phyloP scores from a whole-genome alignment of 306 rosid genomes.

The Medicago ruthenica region DNA sequence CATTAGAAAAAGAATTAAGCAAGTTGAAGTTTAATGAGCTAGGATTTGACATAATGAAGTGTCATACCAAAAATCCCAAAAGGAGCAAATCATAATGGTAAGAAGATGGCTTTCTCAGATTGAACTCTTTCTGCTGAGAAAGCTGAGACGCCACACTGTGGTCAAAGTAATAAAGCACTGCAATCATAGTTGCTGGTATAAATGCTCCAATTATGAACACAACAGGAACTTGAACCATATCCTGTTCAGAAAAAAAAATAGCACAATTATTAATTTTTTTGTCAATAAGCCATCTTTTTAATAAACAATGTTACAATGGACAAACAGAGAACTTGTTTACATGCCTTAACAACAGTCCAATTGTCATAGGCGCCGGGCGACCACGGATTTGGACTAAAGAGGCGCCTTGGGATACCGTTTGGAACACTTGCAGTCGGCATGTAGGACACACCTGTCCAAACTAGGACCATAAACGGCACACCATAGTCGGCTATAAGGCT shows the following conservation, averaged over 20 bases:
- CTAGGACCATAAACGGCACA: conserved; percentile 92
- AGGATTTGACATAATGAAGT: conserved; percentile 5
- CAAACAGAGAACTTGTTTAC: conserved; percentile 33
- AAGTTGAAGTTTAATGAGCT: background rate
- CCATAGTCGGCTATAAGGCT: conserved; percentile 96
- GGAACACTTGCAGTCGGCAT: conserved; percentile 80
- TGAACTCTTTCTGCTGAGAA: conserved; percentile 94
- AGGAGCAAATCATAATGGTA: conserved; percentile 96
- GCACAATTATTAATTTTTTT: background rate
- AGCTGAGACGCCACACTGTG: conserved; percentile 99
- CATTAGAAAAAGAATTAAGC: background rate
- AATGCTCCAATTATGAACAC: conserved; percentile 89
- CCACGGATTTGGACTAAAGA: conserved; percentile 99
- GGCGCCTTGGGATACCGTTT: conserved; percentile 87
- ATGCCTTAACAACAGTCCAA: conserved; percentile 94
- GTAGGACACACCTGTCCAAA: conserved; percentile 94
- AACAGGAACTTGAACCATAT: conserved; percentile 87
- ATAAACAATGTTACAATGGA: background rate
- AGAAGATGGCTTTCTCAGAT: conserved; percentile 92
- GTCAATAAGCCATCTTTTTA: background rate
- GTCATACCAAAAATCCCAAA: conserved; percentile 80
- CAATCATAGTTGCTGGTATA: conserved; percentile 97
- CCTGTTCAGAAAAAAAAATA: conserved; percentile 55
- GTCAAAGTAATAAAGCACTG: conserved; percentile 95
- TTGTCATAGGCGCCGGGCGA: conserved; percentile 96